Evolutionary conservation across 2,329 filamentous ascomycete genomes (phyloP), one percentile per base, ranked within the genome.

Genomic region (Cyclaneusma minus): DNA sequence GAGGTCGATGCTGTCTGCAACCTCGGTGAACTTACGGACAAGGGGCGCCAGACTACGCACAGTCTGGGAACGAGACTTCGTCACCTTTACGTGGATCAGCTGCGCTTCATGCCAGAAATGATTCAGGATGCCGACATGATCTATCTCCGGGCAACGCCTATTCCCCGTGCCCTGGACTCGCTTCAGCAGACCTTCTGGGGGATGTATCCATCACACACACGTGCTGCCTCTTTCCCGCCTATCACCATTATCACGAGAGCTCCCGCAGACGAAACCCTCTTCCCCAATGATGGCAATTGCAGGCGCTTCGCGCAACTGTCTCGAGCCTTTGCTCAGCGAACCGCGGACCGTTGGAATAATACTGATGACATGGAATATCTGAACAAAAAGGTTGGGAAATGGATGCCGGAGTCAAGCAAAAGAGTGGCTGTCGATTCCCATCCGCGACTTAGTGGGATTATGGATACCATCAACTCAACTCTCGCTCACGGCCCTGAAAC

Each of bases 391-490:
- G 71, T 85, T 28, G 72, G 77, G 18, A 83, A 79, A 48, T 92
- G 78, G 70, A 92, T 95, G 80, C 82, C 83, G 0, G 62, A 70
- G 6, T 62, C 63, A 18, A 63, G 60, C 16, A 65, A 65, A 7
- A 62, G 64, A 20, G 73, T 94, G 6, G 80, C 78, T 14, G 81
- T 95, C 6, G 84, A 94, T 49, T 75, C 74, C 1, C 75, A 76
- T 32, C 89, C 89, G 1, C 65, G 85, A 22, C 60, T 95, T 8
- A 84, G 74, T 5, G 89, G 89, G 28, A 77, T 98, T 42, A 83
- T 92, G 78, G 89, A 98, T 53, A 89, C 82, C 0, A 67, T 95
- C 44, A 95, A 94, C 47, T 71, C 82, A 5, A 92, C 83, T 0
- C 60, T 79, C 8, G 87, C 85, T 3, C 89, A 95, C 47, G 82